Percentiles rank a stretch among this genome's conserved stretches.
Conservation (phyloP, 2,329 filamentous ascomycete species). For the Achaetomium macrosporum region DNA sequence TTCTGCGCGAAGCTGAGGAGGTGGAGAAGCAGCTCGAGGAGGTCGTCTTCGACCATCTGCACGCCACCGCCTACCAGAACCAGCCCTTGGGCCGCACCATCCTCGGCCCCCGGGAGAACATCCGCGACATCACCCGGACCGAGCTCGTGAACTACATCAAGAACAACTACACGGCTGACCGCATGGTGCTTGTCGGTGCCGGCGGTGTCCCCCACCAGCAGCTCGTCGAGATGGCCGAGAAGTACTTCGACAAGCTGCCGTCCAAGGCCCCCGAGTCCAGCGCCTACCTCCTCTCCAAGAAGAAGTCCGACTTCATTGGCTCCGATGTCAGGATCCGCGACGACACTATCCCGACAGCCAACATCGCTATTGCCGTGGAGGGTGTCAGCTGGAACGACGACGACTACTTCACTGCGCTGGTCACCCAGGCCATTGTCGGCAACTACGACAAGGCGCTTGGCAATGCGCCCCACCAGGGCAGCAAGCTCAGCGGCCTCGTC, state of each 20-base stretch:
- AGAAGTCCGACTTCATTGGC: slow-evolving; percentile 89
- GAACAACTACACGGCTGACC: slow-evolving; percentile 98
- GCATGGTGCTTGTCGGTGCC: slow-evolving; percentile 96
- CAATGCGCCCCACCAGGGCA: slow-evolving; percentile 93
- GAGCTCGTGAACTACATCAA: slow-evolving; percentile 97
- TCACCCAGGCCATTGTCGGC: slow-evolving; percentile 96
- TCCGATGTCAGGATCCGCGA: slow-evolving; percentile 94
- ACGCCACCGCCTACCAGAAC: slow-evolving; percentile 94
- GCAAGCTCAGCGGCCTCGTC: slow-evolving; percentile 93
- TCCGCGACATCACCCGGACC: slow-evolving; percentile 86
- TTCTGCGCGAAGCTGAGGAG: slow-evolving; percentile 97
- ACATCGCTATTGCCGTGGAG: slow-evolving; percentile 97
- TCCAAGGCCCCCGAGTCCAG: slow-evolving; percentile 67
- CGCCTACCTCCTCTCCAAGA: slow-evolving; percentile 72
- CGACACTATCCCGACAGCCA: slow-evolving; percentile 90
- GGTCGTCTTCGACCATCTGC: slow-evolving; percentile 98
- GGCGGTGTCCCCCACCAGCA: slow-evolving; percentile 91
- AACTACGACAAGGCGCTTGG: slow-evolving; percentile 99
- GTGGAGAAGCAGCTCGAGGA: slow-evolving; percentile 99
- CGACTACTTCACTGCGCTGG: slow-evolving; percentile 97
- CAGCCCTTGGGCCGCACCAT: slow-evolving; percentile 97
- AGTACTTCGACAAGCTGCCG: slow-evolving; percentile 82
- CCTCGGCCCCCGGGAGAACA: slow-evolving; percentile 96
- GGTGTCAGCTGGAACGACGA: slow-evolving; percentile 99
- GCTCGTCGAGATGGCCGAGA: slow-evolving; percentile 92